Percentiles rank a stretch among this genome's conserved stretches.
Evolutionary conservation across 177 flowering plant genomes (phyloP).

Genomic region (Vitis hybrid): DNA sequence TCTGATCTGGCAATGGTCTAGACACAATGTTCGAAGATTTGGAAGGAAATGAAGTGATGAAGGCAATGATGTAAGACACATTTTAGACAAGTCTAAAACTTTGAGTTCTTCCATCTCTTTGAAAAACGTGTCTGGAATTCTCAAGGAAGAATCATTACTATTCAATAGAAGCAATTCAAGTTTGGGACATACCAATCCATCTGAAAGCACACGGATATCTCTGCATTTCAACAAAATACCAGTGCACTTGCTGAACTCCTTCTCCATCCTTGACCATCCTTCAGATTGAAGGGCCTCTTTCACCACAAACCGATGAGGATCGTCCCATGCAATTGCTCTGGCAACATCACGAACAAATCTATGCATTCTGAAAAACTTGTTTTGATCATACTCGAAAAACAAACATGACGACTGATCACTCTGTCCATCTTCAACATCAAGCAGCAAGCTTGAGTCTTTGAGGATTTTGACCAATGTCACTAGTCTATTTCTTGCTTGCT

Average conservation of each 20-base stretch:
- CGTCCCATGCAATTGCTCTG: conserved; percentile 7
- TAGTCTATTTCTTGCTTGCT: conserved; percentile 13
- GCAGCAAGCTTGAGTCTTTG: conserved; percentile 15
- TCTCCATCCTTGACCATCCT: background rate
- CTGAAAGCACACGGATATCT: conserved; percentile 9
- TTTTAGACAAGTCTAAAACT: conserved; percentile 6
- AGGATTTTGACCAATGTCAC: conserved; percentile 13
- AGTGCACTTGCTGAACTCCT: background rate
- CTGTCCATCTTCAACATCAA: background rate
- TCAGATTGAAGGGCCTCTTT: background rate
- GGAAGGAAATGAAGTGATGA: background rate
- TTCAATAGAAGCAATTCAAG: conserved; percentile 8
- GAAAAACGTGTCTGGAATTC: conserved; percentile 15
- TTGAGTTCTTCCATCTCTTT: background rate
- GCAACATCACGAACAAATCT: conserved; percentile 22
- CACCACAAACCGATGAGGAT: background rate
- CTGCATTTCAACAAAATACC: background rate
- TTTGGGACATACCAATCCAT: conserved; percentile 7
- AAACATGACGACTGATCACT: background rate
- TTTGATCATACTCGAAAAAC: too few relatives aligned
- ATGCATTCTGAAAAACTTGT: conserved; percentile 16
- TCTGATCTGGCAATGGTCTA: background rate
- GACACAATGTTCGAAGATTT: conserved; percentile 18
- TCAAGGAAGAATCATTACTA: background rate
- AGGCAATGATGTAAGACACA: conserved; percentile 9